Conservation (phyloP, 2,329 filamentous ascomycete genomes). For the Phyllosticta citriasiana region DNA sequence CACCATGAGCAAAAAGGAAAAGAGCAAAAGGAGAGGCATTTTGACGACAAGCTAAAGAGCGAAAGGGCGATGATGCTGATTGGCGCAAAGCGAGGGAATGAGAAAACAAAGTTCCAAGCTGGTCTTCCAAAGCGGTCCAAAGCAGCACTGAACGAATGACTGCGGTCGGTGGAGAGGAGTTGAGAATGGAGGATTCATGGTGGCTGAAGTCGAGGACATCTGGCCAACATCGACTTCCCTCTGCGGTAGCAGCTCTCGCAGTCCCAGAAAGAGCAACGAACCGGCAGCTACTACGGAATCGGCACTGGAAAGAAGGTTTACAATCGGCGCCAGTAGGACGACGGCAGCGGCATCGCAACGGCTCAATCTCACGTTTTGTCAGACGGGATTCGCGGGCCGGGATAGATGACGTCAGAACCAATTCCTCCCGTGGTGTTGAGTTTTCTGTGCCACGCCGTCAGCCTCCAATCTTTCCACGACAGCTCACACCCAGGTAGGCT, state of each 20-base stretch:
- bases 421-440: not conserved
- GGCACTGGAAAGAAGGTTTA: not conserved
- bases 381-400: not conserved
- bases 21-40: not conserved
- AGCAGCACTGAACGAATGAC: conserved; percentile 6
- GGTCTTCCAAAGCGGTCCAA: not conserved
- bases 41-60: not conserved
- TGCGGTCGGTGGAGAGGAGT: conserved; percentile 6
- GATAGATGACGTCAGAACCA: not conserved
- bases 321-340: not conserved
- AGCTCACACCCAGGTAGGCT: not conserved
- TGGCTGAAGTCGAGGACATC: conserved; percentile 1
- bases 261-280: not conserved
- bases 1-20: not conserved
- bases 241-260: not conserved
- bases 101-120: not conserved
- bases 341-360: not conserved
- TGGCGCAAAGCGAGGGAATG: not conserved
- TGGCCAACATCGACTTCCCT: not conserved
- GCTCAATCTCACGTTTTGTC: not conserved
- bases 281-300: not conserved
- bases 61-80: not conserved
- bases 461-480: not conserved
- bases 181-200: not conserved
- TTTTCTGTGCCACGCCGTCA: not conserved